Conservation (phyloP, 163 green algal species). For the Prototheca stagnorum region DNA sequence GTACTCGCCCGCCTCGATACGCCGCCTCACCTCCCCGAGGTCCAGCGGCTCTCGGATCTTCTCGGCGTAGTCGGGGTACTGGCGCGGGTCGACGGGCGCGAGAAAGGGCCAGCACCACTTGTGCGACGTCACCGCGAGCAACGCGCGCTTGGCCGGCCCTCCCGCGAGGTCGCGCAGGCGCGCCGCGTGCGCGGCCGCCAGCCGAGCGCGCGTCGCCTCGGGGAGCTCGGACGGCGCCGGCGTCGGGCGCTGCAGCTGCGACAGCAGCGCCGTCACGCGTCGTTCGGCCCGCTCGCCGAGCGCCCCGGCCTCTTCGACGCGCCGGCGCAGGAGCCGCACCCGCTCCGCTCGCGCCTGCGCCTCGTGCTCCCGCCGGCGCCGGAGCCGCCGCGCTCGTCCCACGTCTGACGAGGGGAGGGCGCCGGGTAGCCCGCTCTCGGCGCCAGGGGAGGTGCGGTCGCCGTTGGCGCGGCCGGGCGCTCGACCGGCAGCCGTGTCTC, state of each 20-base stretch:
- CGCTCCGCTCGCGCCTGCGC: no score
- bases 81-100: conserved; percentile 28
- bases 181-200: conserved; percentile 5
- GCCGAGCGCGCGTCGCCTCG: conserved; percentile 1
- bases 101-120: conserved; percentile 42
- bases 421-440: no score
- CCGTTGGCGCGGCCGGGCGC: no score
- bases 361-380: no score
- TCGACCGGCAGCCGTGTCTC: no score
- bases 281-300: conserved; percentile 7
- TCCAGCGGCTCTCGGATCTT: conserved; percentile 38
- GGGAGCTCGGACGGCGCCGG: conserved; percentile 7
- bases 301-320: no score
- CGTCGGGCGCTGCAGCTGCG: conserved; percentile 2
- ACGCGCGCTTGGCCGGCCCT: conserved; percentile 10
- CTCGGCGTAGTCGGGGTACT: conserved; percentile 33
- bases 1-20: conserved; percentile 23
- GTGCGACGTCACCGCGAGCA: conserved; percentile 19
- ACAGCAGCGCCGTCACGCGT: conserved; percentile 1
- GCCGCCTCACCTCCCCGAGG: conserved; percentile 30
- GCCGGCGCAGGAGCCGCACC: no score
- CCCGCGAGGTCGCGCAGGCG: conserved; percentile 15
- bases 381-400: no score
- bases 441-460: no score
- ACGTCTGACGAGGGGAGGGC: no score